A percentile compares a stretch with the other conserved stretches of the same genome.
phyloP scores from a whole-genome alignment of 805 yeast species.

The Wickerhamiella nectarea region DNA sequence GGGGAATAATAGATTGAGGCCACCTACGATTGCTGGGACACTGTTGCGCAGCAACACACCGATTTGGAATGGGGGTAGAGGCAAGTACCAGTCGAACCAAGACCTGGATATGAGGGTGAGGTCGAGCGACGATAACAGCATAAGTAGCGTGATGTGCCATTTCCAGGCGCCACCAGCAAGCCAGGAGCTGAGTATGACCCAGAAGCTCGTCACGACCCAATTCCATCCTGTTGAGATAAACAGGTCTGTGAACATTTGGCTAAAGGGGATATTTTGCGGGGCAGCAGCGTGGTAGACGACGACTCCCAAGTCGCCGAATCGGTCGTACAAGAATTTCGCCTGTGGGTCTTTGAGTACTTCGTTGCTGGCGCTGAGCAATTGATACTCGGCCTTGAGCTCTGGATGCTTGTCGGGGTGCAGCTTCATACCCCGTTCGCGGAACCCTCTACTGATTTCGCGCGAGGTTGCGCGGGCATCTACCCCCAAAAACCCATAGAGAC shows the following conservation, averaged over 20 bases:
- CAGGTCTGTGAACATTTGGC: background rate
- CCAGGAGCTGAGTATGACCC: background rate
- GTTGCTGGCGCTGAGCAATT: slow-evolving; percentile 30
- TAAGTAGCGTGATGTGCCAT: background rate
- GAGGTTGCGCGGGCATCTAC: slow-evolving; percentile 15
- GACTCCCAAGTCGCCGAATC: slow-evolving; percentile 56
- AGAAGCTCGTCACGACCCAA: background rate
- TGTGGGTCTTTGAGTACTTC: slow-evolving; percentile 63
- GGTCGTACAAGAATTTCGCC: slow-evolving; percentile 70
- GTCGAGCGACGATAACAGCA: background rate
- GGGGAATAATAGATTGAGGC: background rate
- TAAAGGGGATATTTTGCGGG: background rate
- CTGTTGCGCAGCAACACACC: background rate
- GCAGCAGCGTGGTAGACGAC: background rate
- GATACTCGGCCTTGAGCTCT: slow-evolving; percentile 9
- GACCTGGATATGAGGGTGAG: background rate
- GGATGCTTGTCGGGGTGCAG: slow-evolving; percentile 27
- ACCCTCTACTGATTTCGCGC: slow-evolving; percentile 16
- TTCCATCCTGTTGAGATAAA: background rate
- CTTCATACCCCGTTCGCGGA: slow-evolving; percentile 17
- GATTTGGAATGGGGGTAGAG: slow-evolving; percentile 6
- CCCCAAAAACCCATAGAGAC: slow-evolving; percentile 14
- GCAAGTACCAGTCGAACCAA: slow-evolving; percentile 6
- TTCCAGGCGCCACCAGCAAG: background rate
- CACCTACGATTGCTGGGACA: background rate